A percentile compares a stretch with the other conserved stretches of the same genome.
Conservation (phyloP, 306 rosid genomes). For the Sophora flavescens region DNA sequence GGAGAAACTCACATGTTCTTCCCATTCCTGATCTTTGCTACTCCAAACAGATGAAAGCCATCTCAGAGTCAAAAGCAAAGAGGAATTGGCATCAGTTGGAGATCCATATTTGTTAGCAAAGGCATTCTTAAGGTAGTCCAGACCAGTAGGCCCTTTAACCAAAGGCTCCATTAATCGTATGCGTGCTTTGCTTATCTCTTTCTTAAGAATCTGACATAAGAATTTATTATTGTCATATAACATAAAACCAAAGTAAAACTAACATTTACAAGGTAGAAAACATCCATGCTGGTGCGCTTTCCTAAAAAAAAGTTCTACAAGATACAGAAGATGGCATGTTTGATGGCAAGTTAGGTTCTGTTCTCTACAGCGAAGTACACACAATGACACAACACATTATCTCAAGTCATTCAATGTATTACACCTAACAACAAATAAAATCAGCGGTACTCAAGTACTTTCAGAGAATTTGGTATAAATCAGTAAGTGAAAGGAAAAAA, state of each 20-base stretch:
- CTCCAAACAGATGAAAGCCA: constrained; percentile 79
- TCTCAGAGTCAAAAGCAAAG: constrained; percentile 65
- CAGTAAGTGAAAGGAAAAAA: not conserved
- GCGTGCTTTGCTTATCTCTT: constrained; percentile 92
- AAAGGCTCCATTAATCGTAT: constrained; percentile 77
- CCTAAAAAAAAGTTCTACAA: constrained; percentile 2
- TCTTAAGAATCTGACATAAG: constrained; percentile 72
- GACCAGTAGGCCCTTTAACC: constrained; percentile 87
- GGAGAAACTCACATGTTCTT: constrained; percentile 59
- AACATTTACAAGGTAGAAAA: constrained; percentile 18
- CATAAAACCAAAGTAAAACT: constrained; percentile 24
- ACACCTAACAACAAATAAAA: constrained; percentile 9
- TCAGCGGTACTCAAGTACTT: not conserved
- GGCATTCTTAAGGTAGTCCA: constrained; percentile 86
- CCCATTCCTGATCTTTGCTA: constrained; percentile 87
- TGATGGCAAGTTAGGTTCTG: not conserved
- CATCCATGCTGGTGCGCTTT: constrained; percentile 17
- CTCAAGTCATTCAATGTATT: constrained; percentile 21
- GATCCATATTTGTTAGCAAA: constrained; percentile 79
- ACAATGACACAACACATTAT: not conserved
- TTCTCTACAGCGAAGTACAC: constrained; percentile 6
- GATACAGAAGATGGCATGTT: constrained; percentile 6
- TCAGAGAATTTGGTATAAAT: constrained; percentile 1
- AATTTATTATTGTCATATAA: constrained; percentile 38
- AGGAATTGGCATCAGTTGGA: constrained; percentile 69